These are phyloP conservation scores for Oleoguttula mirabilis DNA, from an alignment of 495 filamentous ascomycete species.

Conservation along the genomic window DNA sequence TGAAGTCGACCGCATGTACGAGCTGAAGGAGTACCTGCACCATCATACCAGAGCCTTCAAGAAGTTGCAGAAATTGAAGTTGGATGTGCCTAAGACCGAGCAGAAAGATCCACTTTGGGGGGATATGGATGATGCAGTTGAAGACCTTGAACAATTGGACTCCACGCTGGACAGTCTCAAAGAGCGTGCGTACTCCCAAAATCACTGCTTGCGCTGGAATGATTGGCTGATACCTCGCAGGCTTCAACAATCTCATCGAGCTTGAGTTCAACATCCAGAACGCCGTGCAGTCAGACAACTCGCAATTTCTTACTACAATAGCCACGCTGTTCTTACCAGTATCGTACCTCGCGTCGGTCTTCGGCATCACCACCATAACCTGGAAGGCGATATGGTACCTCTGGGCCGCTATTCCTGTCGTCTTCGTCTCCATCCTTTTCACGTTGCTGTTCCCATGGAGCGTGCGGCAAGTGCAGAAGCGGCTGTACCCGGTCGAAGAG, in stretches of 20 bases:
- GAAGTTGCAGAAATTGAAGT: constrained; percentile 22
- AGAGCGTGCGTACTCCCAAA: constrained; percentile 5
- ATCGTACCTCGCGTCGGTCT: constrained; percentile 19
- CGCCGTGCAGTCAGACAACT: constrained; percentile 17
- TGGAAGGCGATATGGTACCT: constrained; percentile 17
- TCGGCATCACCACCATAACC: constrained; percentile 18
- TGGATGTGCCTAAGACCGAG: constrained; percentile 6
- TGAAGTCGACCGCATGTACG: constrained; percentile 21
- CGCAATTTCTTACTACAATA: constrained; percentile 16
- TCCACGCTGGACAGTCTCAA: constrained; percentile 15
- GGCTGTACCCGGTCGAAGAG: constrained; percentile 8
- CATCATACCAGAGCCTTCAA: constrained; percentile 17
- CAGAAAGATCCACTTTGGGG: constrained; percentile 19
- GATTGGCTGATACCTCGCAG: neutral
- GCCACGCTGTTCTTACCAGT: constrained; percentile 22
- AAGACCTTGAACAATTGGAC: constrained; percentile 20
- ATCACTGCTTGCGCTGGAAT: neutral
- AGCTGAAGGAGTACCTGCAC: constrained; percentile 18
- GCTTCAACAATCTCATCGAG: constrained; percentile 22
- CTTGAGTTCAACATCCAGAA: constrained; percentile 23
- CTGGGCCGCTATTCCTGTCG: constrained; percentile 16
- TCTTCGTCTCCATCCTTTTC: constrained; percentile 8
- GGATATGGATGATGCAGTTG: constrained; percentile 19
- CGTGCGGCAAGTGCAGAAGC: constrained; percentile 11
- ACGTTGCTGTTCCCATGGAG: constrained; percentile 8